Base-by-base conservation (phyloP, 139 green algal genomes). In the Limnomonas spitsbergensis region DNA sequence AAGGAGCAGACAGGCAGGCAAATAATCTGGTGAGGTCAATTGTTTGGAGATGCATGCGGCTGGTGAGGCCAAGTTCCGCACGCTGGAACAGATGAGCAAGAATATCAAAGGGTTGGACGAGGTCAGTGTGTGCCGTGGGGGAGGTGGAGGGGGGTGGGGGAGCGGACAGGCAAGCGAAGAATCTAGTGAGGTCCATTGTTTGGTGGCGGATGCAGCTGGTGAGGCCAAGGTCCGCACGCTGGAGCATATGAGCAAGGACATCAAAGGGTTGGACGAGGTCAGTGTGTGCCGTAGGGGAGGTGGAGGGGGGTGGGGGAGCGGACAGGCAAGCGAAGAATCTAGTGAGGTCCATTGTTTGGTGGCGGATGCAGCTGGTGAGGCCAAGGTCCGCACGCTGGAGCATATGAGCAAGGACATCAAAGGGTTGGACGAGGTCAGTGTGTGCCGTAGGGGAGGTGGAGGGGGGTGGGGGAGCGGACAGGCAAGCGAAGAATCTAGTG, bases 51-150 rank as follows among this genome's bases (percentile, higher is more conserved):
- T 29, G 47, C 14, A 61, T 14, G 47, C 47, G 0, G 75, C 83
- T 61, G 77, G 76, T 29, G 83, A 87, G 66, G 36, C 74, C 29
- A 87, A 87, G 83, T 88, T 85, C 69, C 39, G 34, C 0, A 83
- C 61, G 1, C 77, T 88, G 72, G 83, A 88, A 76, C 66, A 81
- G 54, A 88, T 88, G 77, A 83, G 72, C 31, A 37, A 77, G 2
- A 79, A 85, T 40, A 88, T 88, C 66, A 88, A 88, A 76, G 73
- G 68, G 2, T 72, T 88, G 73, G 83, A 88, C 27, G 76, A 88
- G 80, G 80, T 84, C 66, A 24, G 72, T n/a, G n/a, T n/a, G n/a
- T n/a, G n/a, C n/a, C n/a, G n/a, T n/a, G n/a, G n/a, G n/a, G 40
- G 34, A 3, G 9, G 42, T 29, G 7, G 69, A n/a, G 24, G 6